A percentile compares a stretch with the other conserved stretches of the same genome.
Conservation (phyloP, 257 asterid genomes). For the Solanum corneliomulleri region DNA sequence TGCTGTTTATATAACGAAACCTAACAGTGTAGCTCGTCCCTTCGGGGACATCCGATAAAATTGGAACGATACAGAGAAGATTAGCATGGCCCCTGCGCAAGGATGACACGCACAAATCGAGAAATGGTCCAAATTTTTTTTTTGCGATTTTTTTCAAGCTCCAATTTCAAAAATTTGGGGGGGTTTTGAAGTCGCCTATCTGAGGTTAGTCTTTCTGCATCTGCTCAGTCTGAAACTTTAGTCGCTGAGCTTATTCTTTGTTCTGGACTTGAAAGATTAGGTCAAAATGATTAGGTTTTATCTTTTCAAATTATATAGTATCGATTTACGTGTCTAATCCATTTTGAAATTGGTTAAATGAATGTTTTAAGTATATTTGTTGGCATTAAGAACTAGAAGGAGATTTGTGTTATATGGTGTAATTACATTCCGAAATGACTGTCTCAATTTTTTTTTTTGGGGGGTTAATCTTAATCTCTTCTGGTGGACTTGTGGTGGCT, state of each 20-base stretch:
- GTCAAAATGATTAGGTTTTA: background rate
- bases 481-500: no score
- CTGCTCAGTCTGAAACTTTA: no score
- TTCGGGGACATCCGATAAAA: conserved; percentile 33
- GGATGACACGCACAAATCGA: background rate
- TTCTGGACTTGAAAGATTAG: background rate
- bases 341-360: background rate
- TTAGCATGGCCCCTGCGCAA: conserved; percentile 37
- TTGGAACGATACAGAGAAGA: conserved; percentile 30
- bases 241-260: background rate
- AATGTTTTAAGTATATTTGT: background rate
- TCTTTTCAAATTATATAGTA: background rate
- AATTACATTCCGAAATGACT: background rate
- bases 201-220: background rate
- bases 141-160: no score
- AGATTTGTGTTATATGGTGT: background rate
- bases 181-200: background rate
- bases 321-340: background rate
- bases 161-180: background rate
- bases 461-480: no score
- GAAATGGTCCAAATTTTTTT: background rate
- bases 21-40: background rate
- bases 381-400: background rate
- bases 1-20: background rate
- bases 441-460: background rate